Base-by-base conservation (phyloP, 176 grass and related monocot genomes). In the Musa beccarii region DNA sequence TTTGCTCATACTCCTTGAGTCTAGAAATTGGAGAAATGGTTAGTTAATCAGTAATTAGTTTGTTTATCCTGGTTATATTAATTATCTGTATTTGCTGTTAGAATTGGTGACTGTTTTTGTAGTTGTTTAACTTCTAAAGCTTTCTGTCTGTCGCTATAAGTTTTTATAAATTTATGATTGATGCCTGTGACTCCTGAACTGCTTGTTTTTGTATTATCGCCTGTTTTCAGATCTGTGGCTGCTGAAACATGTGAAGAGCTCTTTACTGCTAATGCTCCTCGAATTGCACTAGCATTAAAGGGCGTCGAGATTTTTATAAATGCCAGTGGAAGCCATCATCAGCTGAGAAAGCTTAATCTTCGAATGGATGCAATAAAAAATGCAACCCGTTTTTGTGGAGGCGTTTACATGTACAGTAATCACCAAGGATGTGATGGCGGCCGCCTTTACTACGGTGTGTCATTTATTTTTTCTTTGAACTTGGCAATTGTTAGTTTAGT, bases 211-310 rank as follows among this genome's bases (percentile, higher is more conserved):
- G 29, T 17, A 49, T 50, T 19, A 51, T 69, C 34, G 2, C 8
- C 49, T 70, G 0, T 70, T 70, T 20, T 83, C 80, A 98, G 94
- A 51, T 89, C 86, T 75, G 53, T 98, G 71, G 89, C 90, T 75
- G 90, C 94, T 70, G 94, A 98, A 88, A 98, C 94, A 69, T 98
- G 94, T 76, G 94, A 98, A 80, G 94, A 98, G 51, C 90, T 98
- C 56, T 98, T 93, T 75, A 98, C 90, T 28, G 88, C 84, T 66
- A 81, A 89, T 73, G 82, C 87, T 79, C 90, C 94, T 86, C 83
- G 88, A 51, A 88, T 86, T 82, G 84, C 87, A 29, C 70, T 98
- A 69, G 81, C 94, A 71, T 75, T 93, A n/a, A 98, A 92, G 82
- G 94, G 94, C 16, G 90, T 91, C 74, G 94, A 98, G 78, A 84